These are phyloP conservation scores for Neonectria hederae DNA, from an alignment of 2,329 filamentous ascomycete species.

Conservation along the genomic window DNA sequence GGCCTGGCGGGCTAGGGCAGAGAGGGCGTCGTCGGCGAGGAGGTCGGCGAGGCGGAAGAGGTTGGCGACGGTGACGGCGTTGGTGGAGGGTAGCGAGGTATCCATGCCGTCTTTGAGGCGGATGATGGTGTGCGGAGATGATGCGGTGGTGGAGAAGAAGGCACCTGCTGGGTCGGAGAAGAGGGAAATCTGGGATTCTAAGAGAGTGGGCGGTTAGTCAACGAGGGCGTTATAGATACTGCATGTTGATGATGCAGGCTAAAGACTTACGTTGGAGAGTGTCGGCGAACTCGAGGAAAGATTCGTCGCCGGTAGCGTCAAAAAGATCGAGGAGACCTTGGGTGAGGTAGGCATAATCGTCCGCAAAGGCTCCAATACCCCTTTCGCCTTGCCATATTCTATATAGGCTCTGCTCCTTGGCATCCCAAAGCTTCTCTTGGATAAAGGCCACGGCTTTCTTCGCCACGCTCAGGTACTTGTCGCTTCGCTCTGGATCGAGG, in stretches of 20 bases:
- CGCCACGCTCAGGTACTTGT: constrained; percentile 72
- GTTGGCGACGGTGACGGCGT: constrained; percentile 87
- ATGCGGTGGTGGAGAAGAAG: constrained; percentile 76
- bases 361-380: constrained; percentile 79
- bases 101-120: constrained; percentile 97
- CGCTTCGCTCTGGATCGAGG: constrained; percentile 65
- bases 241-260: background rate
- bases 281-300: constrained; percentile 82
- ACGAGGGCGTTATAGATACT: background rate
- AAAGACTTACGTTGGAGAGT: constrained; percentile 72
- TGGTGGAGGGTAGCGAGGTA: constrained; percentile 87
- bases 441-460: constrained; percentile 77
- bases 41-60: constrained; percentile 81
- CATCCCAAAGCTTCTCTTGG: constrained; percentile 76
- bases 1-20: constrained; percentile 73
- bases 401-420: constrained; percentile 69
- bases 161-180: constrained; percentile 79
- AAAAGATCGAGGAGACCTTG: constrained; percentile 86
- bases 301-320: constrained; percentile 80
- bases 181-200: constrained; percentile 75
- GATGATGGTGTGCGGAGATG: constrained; percentile 77
- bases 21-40: constrained; percentile 72
- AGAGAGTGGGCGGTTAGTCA: constrained; percentile 20
- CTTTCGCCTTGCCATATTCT: constrained; percentile 77
- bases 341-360: constrained; percentile 93